These are phyloP conservation scores for Sordariomycetes sp. DNA, from an alignment of 2,329 filamentous ascomycete species.

Conservation along the genomic window DNA sequence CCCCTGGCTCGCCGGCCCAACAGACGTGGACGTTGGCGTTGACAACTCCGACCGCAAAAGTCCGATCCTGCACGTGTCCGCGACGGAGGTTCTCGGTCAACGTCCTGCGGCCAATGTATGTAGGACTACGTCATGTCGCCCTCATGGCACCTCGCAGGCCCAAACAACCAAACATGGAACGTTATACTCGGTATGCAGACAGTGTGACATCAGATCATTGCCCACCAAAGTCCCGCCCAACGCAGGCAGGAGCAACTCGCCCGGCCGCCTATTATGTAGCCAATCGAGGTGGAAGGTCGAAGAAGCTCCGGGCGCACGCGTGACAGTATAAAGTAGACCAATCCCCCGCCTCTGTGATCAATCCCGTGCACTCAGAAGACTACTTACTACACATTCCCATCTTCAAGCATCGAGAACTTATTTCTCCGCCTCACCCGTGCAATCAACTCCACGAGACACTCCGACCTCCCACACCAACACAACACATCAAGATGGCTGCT, in stretches of 20 bases:
- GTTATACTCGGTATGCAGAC: background rate
- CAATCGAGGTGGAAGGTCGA: background rate
- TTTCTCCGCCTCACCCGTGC: background rate
- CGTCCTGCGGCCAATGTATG: too few relatives aligned
- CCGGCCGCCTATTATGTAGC: background rate
- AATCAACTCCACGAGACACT: background rate
- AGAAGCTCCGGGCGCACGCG: background rate
- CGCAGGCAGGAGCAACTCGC: background rate
- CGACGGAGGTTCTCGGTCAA: too few relatives aligned
- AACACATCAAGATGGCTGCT: conserved; percentile 23
- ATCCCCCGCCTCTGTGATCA: too few relatives aligned
- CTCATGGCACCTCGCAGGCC: background rate
- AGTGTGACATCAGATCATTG: conserved; percentile 5
- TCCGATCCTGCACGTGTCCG: too few relatives aligned
- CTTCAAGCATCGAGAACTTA: background rate
- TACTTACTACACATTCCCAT: background rate
- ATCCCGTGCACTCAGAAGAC: background rate
- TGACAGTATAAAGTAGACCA: too few relatives aligned
- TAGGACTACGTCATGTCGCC: conserved; percentile 1
- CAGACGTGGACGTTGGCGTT: too few relatives aligned
- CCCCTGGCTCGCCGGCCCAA: too few relatives aligned
- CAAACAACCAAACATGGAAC: background rate
- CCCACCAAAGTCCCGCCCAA: background rate
- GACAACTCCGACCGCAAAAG: too few relatives aligned
- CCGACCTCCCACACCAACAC: background rate